These are phyloP conservation scores for Nannizziopsis barbatae DNA, from an alignment of 2,329 filamentous ascomycete genomes.

Conservation along the genomic window DNA sequence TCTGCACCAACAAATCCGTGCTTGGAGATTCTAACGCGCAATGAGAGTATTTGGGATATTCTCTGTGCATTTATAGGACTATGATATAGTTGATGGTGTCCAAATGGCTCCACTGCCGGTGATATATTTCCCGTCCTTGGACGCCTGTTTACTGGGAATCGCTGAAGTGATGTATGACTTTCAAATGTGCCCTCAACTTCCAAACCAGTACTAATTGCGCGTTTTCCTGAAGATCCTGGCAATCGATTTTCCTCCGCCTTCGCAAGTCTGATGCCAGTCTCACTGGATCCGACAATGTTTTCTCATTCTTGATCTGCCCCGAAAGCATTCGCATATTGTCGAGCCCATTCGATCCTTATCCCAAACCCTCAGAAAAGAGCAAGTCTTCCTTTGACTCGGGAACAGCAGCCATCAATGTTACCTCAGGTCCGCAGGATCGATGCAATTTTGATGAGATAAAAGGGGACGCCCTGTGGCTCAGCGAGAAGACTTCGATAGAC, in stretches of 20 bases:
- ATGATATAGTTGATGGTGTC: conserved; percentile 32
- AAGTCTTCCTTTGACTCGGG: conserved; percentile 68
- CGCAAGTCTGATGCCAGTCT: conserved; percentile 32
- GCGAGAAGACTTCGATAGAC: conserved; percentile 64
- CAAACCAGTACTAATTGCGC: conserved; percentile 19
- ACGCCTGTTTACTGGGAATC: conserved; percentile 73
- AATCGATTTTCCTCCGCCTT: conserved; percentile 44
- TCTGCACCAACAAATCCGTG: conserved; percentile 8
- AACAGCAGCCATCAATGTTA: conserved; percentile 75
- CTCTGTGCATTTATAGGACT: conserved; percentile 3
- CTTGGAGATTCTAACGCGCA: neutral
- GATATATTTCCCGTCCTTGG: conserved; percentile 72
- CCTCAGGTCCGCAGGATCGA: conserved; percentile 53
- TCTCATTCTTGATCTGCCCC: conserved; percentile 59
- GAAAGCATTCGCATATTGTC: conserved; percentile 58
- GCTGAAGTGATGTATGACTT: conserved; percentile 58
- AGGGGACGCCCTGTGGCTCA: conserved; percentile 75
- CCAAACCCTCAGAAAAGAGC: conserved; percentile 49
- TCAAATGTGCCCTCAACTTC: neutral
- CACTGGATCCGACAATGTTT: conserved; percentile 47
- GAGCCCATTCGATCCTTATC: conserved; percentile 58
- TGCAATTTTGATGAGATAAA: conserved; percentile 72
- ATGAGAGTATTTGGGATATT: neutral
- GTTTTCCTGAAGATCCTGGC: conserved; percentile 46
- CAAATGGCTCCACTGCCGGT: conserved; percentile 60